A percentile compares a stretch with the other conserved stretches of the same genome.
Conservation (phyloP, 1,284 basidiomycete genomes). For the Trametes polyzona region DNA sequence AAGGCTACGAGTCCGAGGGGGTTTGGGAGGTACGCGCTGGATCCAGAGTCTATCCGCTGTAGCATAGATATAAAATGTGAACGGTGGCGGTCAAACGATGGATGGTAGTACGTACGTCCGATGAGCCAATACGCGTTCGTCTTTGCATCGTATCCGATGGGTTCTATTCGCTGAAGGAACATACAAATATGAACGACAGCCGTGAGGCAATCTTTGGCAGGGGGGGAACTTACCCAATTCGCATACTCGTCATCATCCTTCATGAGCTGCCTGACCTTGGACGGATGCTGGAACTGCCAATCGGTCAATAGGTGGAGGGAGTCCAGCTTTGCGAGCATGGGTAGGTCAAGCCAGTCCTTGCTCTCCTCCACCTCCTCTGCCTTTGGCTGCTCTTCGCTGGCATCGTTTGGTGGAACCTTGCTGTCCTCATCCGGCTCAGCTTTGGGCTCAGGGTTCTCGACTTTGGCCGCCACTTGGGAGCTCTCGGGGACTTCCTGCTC, state of each 20-base stretch:
- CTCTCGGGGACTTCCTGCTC: background rate
- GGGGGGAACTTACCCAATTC: constrained; percentile 61
- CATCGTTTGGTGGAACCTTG: constrained; percentile 18
- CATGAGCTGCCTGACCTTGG: constrained; percentile 69
- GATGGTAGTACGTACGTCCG: constrained; percentile 55
- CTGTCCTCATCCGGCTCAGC: constrained; percentile 21
- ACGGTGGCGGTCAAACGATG: background rate
- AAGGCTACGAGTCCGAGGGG: constrained; percentile 42
- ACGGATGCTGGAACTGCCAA: constrained; percentile 82
- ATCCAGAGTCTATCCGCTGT: constrained; percentile 85
- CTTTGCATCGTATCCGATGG: constrained; percentile 84
- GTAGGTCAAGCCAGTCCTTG: constrained; percentile 70
- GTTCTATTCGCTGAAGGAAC: constrained; percentile 72
- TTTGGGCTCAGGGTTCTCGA: constrained; percentile 16
- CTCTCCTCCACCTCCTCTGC: constrained; percentile 34
- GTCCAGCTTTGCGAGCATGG: constrained; percentile 77
- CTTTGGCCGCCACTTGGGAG: background rate
- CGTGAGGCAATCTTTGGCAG: constrained; percentile 6
- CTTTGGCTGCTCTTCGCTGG: background rate
- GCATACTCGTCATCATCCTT: constrained; percentile 76
- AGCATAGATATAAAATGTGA: constrained; percentile 12
- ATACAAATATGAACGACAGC: too few relatives aligned
- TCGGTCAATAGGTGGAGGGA: constrained; percentile 72
- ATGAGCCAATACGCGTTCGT: constrained; percentile 89
- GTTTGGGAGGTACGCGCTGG: constrained; percentile 68